Conservation (phyloP, 805 yeast species). For the Candida qinlingensis region DNA sequence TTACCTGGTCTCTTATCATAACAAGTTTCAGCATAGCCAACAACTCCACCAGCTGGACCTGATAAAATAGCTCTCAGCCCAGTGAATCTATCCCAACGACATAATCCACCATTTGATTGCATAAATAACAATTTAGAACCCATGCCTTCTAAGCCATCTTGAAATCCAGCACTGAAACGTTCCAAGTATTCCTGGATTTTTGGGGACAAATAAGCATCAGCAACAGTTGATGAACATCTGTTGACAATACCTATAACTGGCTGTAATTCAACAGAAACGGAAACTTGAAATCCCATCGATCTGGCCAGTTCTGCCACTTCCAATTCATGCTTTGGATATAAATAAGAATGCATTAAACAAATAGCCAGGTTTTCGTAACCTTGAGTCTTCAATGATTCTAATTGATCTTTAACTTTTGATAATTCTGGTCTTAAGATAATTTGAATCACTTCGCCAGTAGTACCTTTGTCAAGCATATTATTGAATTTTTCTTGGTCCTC, state of each 20-base stretch:
- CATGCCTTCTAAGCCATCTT: constrained; percentile 12
- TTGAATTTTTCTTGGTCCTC: constrained; percentile 28
- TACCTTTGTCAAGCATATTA: constrained; percentile 19
- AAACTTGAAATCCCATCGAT: constrained; percentile 29
- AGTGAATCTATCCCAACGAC: constrained; percentile 44
- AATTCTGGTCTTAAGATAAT: constrained; percentile 31
- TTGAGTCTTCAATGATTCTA: constrained; percentile 10
- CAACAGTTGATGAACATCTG: constrained; percentile 35
- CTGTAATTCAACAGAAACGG: constrained; percentile 20
- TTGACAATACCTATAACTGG: constrained; percentile 30
- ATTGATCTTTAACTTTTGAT: constrained; percentile 24
- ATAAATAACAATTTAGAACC: constrained; percentile 30
- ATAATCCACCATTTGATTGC: constrained; percentile 55
- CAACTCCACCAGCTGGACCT: constrained; percentile 61
- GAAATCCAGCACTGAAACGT: constrained; percentile 28
- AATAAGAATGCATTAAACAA: constrained; percentile 30
- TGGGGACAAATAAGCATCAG: constrained; percentile 38
- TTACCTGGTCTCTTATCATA: constrained; percentile 32
- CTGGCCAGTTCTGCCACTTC: constrained; percentile 28
- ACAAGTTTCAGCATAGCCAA: constrained; percentile 49
- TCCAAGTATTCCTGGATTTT: constrained; percentile 31
- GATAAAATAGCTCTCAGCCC: constrained; percentile 48
- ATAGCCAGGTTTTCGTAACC: constrained; percentile 28
- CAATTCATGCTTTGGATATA: constrained; percentile 33
- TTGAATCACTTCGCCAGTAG: constrained; percentile 33